Percentiles rank a stretch among this genome's conserved stretches.
These are phyloP conservation scores for Aspergillus flavus DNA, from an alignment of 2,329 filamentous ascomycete species.

Conservation along the genomic window DNA sequence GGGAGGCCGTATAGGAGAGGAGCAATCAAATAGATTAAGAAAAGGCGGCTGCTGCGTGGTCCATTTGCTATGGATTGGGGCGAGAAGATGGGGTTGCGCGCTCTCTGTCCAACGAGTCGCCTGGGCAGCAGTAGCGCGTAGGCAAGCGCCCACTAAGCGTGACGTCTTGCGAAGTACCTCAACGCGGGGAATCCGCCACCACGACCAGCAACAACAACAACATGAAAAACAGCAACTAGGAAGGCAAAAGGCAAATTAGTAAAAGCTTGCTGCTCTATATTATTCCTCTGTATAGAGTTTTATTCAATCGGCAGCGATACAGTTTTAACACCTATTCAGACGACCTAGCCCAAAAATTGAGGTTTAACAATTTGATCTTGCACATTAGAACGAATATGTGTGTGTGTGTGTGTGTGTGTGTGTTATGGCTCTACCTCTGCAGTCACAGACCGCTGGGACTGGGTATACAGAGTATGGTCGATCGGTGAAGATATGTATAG, in stretches of 20 bases:
- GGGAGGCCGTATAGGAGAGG: not conserved
- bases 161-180: constrained; percentile 19
- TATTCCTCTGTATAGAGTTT: not conserved
- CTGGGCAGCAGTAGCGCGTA: constrained; percentile 3
- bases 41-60: not conserved
- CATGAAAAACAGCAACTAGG: not conserved
- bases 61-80: not conserved
- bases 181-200: constrained; percentile 1
- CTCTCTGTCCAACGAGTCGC: not conserved
- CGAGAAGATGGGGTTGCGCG: not conserved
- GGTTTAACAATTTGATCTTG: not conserved
- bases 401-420: not conserved
- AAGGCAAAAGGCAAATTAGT: not conserved
- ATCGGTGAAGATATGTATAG: too few relatives aligned
- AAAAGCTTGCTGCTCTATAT: not conserved
- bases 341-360: not conserved
- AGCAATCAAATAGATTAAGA: not conserved
- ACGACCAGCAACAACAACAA: constrained; percentile 2
- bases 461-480: too few relatives aligned
- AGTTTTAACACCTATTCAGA: not conserved
- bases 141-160: constrained; percentile 15
- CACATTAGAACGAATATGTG: not conserved
- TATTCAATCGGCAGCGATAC: not conserved
- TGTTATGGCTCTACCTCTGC: not conserved
- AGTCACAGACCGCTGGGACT: too few relatives aligned